Base-by-base conservation (phyloP, 2,329 filamentous ascomycete genomes). In the Penicillium glabrum region DNA sequence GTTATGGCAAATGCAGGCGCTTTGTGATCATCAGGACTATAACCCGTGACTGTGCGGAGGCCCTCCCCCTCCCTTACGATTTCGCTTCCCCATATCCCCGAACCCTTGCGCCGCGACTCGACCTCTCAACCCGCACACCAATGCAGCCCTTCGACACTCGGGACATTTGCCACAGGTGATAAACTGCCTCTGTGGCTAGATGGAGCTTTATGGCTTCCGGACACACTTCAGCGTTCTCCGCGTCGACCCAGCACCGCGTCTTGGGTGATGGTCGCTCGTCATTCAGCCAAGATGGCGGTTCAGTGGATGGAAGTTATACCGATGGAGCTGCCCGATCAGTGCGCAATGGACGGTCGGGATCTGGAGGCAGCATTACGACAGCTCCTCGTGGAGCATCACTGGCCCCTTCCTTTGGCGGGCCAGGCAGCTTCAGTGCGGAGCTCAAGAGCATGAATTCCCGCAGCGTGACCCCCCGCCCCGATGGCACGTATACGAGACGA, bases 381-480 rank as follows among this genome's bases (percentile, higher is more conserved):
- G 85, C 82, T 48, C 84, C 87, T 19, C 85, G 89, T 52, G 85
- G 60, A 39, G 64, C 86, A 61, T 91, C 89, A 48, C 82, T 92
- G 68, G 88, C 87, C 59, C 85, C 89, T 14, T 86, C 87, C 35
- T 82, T 86, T 54, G 86, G 84, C 26, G 88, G 88, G 1, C 85
- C 84, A 3, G 93, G 93, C 44, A 96, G 91, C 79, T 97, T 97
- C 80, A 96, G 88, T 67, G 88, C 92, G 33, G 93, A 96, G 58
- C 77, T 96, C 67, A 90, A 89, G 69, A 91, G 87, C 67, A 83
- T 89, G 70, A 73, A 71, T 46, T 86, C 88, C 45, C 84, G 89
- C 53, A 82, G 84, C 48, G 86, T 86, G 27, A 82, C 84, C 3
- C 76, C 81, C 39, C 78, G 81, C 53, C 83, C 86, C 13, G 83